Evolutionary conservation across 495 filamentous ascomycete genomes (phyloP), one percentile per base, ranked within the genome.

Genomic region (Penicillium manginii): DNA sequence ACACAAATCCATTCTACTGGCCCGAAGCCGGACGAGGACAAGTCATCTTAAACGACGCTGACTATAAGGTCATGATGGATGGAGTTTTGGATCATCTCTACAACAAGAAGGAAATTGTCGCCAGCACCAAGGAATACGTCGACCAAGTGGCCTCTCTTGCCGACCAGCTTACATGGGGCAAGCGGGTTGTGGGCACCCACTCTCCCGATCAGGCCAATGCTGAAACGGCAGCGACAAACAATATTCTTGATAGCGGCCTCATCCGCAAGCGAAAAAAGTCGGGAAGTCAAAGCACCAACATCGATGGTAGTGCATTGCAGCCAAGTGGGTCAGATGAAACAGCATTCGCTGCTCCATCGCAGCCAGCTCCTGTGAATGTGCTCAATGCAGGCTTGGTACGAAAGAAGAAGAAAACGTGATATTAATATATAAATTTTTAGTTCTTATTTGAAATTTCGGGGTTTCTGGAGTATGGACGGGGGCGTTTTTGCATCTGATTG

Each of bases 21-120:
- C 88, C 86, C 5, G 62, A 77, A 18, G 73, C 81, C 26, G 87
- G 87, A 47, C 81, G 91, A 40, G 91, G 90, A 8, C 78, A 88
- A 18, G 79, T 89, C 8, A 76, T 96, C 3, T 78, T 96, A 8
- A 80, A 80, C 37, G 87, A 91, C 35, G 80, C 80, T 52, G 84
- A 86, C 39, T 98, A 96, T 74, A 87, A 90, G 57, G 81, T 84
- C 10, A 84, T 87, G n/a, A 84, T 86, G 55, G 88, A 96, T 61
- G 74, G 91, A 33, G 78, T 98, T 1, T 82, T 97, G n/a, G 84
- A 88, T 22, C 83, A 97, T 69, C 97, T 97, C 72, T 86, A 85
- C 11, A 87, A 85, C 35, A 62, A 87, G 22, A 80, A 86, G 3
- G 81, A 89, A n/a, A 88, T 91, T 5, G 73, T 74, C 14, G 74